Evolutionary conservation across 2,329 filamentous ascomycete genomes (phyloP).

Genomic region (Cladosporium sphaerospermum): DNA sequence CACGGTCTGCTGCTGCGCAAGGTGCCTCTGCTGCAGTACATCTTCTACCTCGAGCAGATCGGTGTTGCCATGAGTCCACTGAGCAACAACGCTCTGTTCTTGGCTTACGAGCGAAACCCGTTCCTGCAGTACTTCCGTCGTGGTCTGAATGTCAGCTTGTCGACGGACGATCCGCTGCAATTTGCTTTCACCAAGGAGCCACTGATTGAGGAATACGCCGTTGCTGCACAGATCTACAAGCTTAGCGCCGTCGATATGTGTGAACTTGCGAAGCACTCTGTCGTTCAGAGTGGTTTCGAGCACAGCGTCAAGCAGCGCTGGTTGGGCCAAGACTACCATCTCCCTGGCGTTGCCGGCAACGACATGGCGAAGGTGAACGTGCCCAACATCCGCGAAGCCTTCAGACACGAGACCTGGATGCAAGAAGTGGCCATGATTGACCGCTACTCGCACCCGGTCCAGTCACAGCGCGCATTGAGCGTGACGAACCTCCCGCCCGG

Average conservation of each 20-base stretch:
- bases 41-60: slow-evolving; percentile 97
- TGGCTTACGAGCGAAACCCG: slow-evolving; percentile 94
- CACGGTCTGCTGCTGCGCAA: slow-evolving; percentile 90
- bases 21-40: slow-evolving; percentile 88
- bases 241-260: slow-evolving; percentile 97
- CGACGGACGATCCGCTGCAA: slow-evolving; percentile 92
- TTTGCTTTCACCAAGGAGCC: slow-evolving; percentile 99
- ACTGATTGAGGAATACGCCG: slow-evolving; percentile 94
- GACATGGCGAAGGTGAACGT: slow-evolving; percentile 95
- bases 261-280: slow-evolving; percentile 92
- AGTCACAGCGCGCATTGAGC: slow-evolving; percentile 16
- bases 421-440: slow-evolving; percentile 72
- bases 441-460: slow-evolving; percentile 33
- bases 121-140: slow-evolving; percentile 94
- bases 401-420: slow-evolving; percentile 75
- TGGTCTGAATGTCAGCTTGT: slow-evolving; percentile 90
- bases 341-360: slow-evolving; percentile 77
- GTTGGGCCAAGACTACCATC: slow-evolving; percentile 72
- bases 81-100: slow-evolving; percentile 93
- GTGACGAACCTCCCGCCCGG: slow-evolving; percentile 25
- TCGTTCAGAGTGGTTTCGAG: slow-evolving; percentile 92
- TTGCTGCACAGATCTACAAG: slow-evolving; percentile 98
- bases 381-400: slow-evolving; percentile 84
- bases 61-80: slow-evolving; percentile 99
- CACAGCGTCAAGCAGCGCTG: slow-evolving; percentile 82